A percentile compares a stretch with the other conserved stretches of the same genome.
phyloP scores from a whole-genome alignment of 108 stramenopile species.

The Skeletonema menzelii region DNA sequence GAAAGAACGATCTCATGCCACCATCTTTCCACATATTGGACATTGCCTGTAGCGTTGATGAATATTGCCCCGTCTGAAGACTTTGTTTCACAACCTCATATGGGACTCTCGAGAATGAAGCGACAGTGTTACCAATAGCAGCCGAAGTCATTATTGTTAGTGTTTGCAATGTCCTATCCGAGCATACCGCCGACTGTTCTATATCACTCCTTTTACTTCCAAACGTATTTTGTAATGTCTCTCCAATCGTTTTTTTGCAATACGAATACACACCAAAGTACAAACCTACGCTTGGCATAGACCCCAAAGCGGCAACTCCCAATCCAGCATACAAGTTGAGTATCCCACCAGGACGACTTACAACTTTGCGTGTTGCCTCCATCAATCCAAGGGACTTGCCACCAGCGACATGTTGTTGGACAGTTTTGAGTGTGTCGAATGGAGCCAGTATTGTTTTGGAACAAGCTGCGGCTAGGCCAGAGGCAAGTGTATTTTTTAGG shows the following conservation, averaged over 20 bases:
- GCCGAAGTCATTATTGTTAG: constrained; percentile 79
- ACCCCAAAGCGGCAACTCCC: constrained; percentile 78
- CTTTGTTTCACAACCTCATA: constrained; percentile 96
- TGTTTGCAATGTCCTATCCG: constrained; percentile 36
- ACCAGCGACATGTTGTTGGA: constrained; percentile 75
- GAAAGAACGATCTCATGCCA: constrained; percentile 81
- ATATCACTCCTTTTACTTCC: constrained; percentile 17
- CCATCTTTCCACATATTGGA: constrained; percentile 55
- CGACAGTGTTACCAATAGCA: constrained; percentile 89
- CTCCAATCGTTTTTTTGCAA: constrained; percentile 69
- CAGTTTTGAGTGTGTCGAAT: constrained; percentile 93
- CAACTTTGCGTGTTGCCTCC: constrained; percentile 61
- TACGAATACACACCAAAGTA: constrained; percentile 91
- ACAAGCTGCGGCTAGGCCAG: constrained; percentile 85
- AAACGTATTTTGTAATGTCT: constrained; percentile 18
- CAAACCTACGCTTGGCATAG: constrained; percentile 85
- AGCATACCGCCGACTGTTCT: neutral
- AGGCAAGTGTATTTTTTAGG: constrained; percentile 85
- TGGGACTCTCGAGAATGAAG: constrained; percentile 91
- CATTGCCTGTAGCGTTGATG: constrained; percentile 66
- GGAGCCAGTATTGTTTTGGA: constrained; percentile 89
- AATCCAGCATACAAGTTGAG: constrained; percentile 84
- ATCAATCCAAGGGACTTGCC: constrained; percentile 49
- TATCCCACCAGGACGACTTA: constrained; percentile 72
- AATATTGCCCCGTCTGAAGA: constrained; percentile 88